These are phyloP conservation scores for Bipolaris bicolor DNA, from an alignment of 2,329 filamentous ascomycete species.

Conservation along the genomic window DNA sequence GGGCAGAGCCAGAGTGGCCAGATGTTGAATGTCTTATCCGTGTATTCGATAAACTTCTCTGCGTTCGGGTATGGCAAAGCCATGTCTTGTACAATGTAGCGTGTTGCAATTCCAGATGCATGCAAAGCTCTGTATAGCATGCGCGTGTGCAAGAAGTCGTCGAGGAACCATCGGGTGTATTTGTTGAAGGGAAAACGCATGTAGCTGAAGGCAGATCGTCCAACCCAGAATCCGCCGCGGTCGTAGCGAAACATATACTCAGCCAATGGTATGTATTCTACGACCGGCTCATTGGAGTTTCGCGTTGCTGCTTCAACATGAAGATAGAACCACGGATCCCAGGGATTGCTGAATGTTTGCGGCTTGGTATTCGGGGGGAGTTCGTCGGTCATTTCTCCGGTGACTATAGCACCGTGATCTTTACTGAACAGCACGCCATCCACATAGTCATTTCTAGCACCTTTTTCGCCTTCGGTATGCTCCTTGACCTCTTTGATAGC, in stretches of 20 bases:
- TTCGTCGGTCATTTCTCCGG: conserved; percentile 52
- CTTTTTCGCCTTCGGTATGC: conserved; percentile 43
- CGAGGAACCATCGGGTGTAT: conserved; percentile 65
- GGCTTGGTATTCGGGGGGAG: conserved; percentile 36
- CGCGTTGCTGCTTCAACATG: conserved; percentile 52
- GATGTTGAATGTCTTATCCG: conserved; percentile 49
- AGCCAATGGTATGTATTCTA: conserved; percentile 64
- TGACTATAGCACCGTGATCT: conserved; percentile 52
- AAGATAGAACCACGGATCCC: conserved; percentile 61
- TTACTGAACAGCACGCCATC: conserved; percentile 59
- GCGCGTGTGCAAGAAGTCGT: conserved; percentile 67
- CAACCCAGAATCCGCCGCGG: conserved; percentile 72
- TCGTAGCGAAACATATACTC: conserved; percentile 77
- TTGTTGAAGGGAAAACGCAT: conserved; percentile 70
- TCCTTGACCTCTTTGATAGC: conserved; percentile 51
- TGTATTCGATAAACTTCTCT: conserved; percentile 53
- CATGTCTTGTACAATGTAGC: conserved; percentile 70
- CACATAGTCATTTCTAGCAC: conserved; percentile 53
- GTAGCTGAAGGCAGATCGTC: conserved; percentile 66
- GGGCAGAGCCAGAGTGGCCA: conserved; percentile 59
- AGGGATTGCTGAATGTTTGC: conserved; percentile 50
- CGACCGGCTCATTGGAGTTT: conserved; percentile 39
- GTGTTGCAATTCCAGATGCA: conserved; percentile 64
- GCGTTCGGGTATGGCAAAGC: conserved; percentile 53
- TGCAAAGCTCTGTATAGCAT: conserved; percentile 71